Base-by-base conservation (phyloP, 2,329 filamentous ascomycete species). In the Microdochium bolleyi region DNA sequence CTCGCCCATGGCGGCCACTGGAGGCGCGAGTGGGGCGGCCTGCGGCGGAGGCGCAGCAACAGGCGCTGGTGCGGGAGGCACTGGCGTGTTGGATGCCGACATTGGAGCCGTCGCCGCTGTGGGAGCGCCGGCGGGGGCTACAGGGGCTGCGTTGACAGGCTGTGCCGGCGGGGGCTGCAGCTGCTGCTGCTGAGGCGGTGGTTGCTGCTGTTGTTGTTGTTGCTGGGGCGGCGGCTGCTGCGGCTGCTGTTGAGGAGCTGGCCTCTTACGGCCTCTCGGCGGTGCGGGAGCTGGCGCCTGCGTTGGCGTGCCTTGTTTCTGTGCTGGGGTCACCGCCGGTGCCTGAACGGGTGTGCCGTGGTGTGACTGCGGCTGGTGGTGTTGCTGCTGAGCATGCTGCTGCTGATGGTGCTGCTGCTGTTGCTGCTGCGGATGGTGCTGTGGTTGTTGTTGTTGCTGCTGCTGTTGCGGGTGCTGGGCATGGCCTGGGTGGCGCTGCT, bases 261-360 rank as follows among this genome's bases (percentile, higher is more conserved):
- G 60, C 21, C 70, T 64, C 54, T 70, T 67, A 22, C 65, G 64
- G 9, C 66, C 64, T n/a, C 69, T 66, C 25, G 65, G 58, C 10
- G 65, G 58, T 3, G 64, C 61, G 4, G 67, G 63, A 14, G 70
- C 64, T 7, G 64, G 57, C 9, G 66, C 61, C 30, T 65, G 67
- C 11, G 66, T 68, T 3, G 65, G 62, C 24, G 66, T 69, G 5
- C 63, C 61, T 52, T 69, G 64, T 32, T 68, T 66, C 4, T 63
- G 57, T 8, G 69, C 60, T 48, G 63, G 55, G 37, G 61, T 58
- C 13, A 59, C 49, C 7, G 66, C 62, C 22, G 68, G 66, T 27
- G 65, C 63, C 52, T 68, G 68, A 19, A 67, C 65, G 9, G 68
- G 64, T 10, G 65, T 64, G 0, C 62, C 58, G 54, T 71, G 69